These are phyloP conservation scores for Mallotus nudiflorus DNA, from an alignment of 345 rosid species.

Conservation along the genomic window DNA sequence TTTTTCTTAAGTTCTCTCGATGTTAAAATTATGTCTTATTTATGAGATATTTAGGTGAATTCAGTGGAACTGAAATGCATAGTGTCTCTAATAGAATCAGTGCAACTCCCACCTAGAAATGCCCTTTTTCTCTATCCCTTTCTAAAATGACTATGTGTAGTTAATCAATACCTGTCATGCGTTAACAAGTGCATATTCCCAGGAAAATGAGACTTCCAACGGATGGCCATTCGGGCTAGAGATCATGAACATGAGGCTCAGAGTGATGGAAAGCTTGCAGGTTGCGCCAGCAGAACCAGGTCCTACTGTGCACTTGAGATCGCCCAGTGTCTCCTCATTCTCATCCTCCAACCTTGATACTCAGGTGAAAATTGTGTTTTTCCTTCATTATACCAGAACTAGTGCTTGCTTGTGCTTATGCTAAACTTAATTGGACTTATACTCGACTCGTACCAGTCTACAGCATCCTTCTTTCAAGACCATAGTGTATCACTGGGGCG, in stretches of 20 bases:
- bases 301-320: slow-evolving; percentile 22
- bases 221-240: slow-evolving; percentile 66
- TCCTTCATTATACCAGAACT: too few relatives aligned
- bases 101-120: too few relatives aligned
- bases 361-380: slow-evolving; percentile 32
- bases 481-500: slow-evolving; percentile 45
- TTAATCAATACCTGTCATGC: background rate
- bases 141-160: background rate
- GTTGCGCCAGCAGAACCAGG: slow-evolving; percentile 27
- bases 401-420: too few relatives aligned
- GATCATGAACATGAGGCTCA: slow-evolving; percentile 43
- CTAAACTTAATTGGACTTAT: background rate
- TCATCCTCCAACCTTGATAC: slow-evolving; percentile 59
- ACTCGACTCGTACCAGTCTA: slow-evolving; percentile 33
- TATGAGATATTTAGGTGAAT: background rate
- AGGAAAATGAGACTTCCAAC: slow-evolving; percentile 40
- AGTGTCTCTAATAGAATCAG: too few relatives aligned
- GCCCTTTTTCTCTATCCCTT: too few relatives aligned
- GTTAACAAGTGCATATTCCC: slow-evolving; percentile 8
- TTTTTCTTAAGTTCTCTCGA: too few relatives aligned
- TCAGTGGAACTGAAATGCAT: background rate
- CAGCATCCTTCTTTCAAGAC: slow-evolving; percentile 59
- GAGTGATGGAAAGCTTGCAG: slow-evolving; percentile 24
- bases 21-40: too few relatives aligned
- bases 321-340: slow-evolving; percentile 43